Evolutionary conservation across 257 asterid genomes (phyloP), one percentile per base, ranked within the genome.

Genomic region (Phtheirospermum japonicum): DNA sequence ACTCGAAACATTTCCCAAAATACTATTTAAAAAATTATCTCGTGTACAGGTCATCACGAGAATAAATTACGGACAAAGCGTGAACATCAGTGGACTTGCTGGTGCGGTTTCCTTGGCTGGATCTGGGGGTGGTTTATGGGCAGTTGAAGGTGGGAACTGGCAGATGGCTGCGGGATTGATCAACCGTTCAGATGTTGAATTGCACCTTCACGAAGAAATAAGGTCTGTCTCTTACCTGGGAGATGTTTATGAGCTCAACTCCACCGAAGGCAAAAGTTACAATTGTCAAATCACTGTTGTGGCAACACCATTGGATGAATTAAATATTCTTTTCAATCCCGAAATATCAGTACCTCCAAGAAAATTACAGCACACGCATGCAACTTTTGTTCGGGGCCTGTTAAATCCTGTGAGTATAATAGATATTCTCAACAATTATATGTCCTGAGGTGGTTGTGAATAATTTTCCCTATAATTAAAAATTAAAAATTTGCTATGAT

Each of bases 41-140:
- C 10, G 13, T 55, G 17, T 76, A 67, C 70, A 90, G 98, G 96
- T 92, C 62, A 89, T 93, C 71, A 89, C 96, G 3, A 85, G 99
- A 79, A 81, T 93, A 73, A 93, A 93, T 50, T 93, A 93, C 42
- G 99, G 99, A 59, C 99, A 89, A 77, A 87, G 99, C 76, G 82
- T 83, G 68, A 73, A 77, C 74, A 87, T 93, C 34, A 89, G 96
- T 77, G 99, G 96, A 63, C 88, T 93, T 37, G 97, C 97, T 58
- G 99, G 99, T 60, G 88, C 88, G 60, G 99, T 93, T 64, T 93
- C 99, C 16, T 79, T 93, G 82, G 99, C 99, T 49, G 99, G 99
- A 66, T 79, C 90, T 11, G 92, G 87, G 18, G 85, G 94, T 59
- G 95, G 94, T 58, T 76, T 89, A 56, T 93, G 97, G 97, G 73